Conservation (phyloP, 179 eudicot genomes). For the Spinacia oleracea region DNA sequence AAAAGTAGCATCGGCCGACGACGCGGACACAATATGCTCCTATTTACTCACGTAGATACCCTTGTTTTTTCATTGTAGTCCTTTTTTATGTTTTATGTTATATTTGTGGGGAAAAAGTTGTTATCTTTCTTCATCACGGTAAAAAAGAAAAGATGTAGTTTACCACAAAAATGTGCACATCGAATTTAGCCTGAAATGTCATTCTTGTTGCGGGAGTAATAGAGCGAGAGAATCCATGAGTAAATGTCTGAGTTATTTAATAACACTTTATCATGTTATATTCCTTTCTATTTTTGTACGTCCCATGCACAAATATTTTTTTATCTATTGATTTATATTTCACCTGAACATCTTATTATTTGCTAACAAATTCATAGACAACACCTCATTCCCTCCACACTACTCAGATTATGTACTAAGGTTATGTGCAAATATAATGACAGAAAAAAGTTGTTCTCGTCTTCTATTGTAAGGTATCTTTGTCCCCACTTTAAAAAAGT, state of each 20-base stretch:
- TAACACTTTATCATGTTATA: neutral
- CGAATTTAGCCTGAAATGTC: conserved; percentile 22
- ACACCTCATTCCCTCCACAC: neutral
- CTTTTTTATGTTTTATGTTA: too few species aligned
- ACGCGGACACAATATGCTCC: too few species aligned
- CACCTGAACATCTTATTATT: neutral
- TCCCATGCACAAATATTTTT: conserved; percentile 1
- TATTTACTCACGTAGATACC: too few species aligned
- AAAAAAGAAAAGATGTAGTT: neutral
- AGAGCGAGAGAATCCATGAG: conserved; percentile 9
- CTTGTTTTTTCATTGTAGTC: too few species aligned
- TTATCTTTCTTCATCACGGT: neutral
- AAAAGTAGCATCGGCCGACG: too few species aligned
- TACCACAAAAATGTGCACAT: neutral
- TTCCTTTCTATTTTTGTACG: neutral
- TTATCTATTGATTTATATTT: neutral
- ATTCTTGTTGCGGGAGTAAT: conserved; percentile 19
- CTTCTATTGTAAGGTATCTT: too few species aligned
- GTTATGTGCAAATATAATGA: neutral
- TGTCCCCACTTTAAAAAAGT: too few species aligned
- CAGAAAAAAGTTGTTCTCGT: neutral
- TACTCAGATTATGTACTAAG: neutral
- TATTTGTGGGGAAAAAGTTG: neutral
- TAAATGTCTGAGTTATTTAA: conserved; percentile 22
- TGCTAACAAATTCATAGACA: neutral